A percentile compares a stretch with the other conserved stretches of the same genome.
Conservation (phyloP, 768 basidiomycete genomes). For the Tulasnella sp. region DNA sequence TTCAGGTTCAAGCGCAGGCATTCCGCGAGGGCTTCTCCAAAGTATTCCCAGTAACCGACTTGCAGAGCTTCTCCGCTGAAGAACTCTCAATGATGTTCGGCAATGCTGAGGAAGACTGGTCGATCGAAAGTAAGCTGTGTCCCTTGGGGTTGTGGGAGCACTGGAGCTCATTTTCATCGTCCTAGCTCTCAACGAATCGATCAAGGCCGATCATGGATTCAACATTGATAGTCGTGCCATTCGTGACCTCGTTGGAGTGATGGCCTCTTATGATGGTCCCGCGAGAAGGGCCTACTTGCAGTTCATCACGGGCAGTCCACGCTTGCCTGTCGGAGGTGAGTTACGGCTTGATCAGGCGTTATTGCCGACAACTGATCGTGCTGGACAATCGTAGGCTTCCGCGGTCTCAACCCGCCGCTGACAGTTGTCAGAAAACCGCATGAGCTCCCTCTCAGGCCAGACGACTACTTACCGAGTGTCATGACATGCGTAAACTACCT, state of each 20-base stretch:
- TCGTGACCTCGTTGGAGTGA: constrained; percentile 74
- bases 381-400: constrained; percentile 57
- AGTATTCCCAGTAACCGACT: constrained; percentile 87
- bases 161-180: background rate
- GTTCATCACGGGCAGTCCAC: constrained; percentile 96
- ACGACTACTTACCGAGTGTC: constrained; percentile 92
- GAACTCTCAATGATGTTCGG: constrained; percentile 96
- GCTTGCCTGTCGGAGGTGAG: constrained; percentile 89
- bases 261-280: constrained; percentile 67
- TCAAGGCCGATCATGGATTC: constrained; percentile 98
- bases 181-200: constrained; percentile 73
- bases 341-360: background rate
- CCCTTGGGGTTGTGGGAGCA: background rate
- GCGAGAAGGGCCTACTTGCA: constrained; percentile 84
- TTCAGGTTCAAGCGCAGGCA: constrained; percentile 70
- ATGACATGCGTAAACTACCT: constrained; percentile 99
- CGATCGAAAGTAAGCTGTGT: constrained; percentile 65
- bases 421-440: constrained; percentile 97
- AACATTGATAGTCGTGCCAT: constrained; percentile 91
- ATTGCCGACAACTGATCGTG: constrained; percentile 12
- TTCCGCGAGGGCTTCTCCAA: constrained; percentile 94
- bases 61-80: constrained; percentile 87
- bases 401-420: constrained; percentile 83
- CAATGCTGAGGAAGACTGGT: constrained; percentile 98
- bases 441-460: constrained; percentile 80